Evolutionary conservation across 139 green algal species (phyloP), one percentile per base, ranked within the genome.

Genomic region (Zygnema cylindricum): DNA sequence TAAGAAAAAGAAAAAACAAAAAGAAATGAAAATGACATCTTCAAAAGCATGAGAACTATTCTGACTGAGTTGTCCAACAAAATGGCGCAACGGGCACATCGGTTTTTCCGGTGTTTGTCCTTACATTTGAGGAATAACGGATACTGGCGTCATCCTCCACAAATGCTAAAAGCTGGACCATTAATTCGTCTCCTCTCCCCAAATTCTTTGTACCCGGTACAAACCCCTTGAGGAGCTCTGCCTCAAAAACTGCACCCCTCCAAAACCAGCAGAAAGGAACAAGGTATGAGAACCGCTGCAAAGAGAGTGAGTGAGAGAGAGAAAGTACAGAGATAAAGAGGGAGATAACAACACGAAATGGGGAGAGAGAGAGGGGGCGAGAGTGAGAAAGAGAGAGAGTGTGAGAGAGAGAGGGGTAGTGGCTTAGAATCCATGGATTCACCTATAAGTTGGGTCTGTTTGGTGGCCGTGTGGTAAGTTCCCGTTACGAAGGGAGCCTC

Each of bases 111-210:
- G n/a, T n/a, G 49, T 25, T 63, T 7, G 49, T 7, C 49, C 49
- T 63, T 63, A 63, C 49, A 25, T 63, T 63, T 63, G 49, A 7
- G 16, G 49, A 63, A 16, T 16, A 16, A 16, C 30, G 25, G 82
- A 87, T 82, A 25, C 36, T 69, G 25, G 41, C 82, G 25, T 82
- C 55, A 55, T 87, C 82, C 82, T 87, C 82, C 82, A 73, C 63
- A 57, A 87, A 87, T 21, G 82, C 82, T 33, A 87, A n/a, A 25
- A 87, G 54, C 82, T 54, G 22, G 40, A 85, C 30, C 78, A 63
- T 16, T 25, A 63, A 16, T 7, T 63, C 49, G 16, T 63, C 49
- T 16, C 7, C 7, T 16, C 16, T 63, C 49, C 49, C 49, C 16
- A 16, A 7, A 63, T 7, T 25, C 7, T 16, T 63, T 63, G 7